A percentile compares a stretch with the other conserved stretches of the same genome.
phyloP scores from a whole-genome alignment of 1,139 yeast species.

The Yamadazyma mexicana region DNA sequence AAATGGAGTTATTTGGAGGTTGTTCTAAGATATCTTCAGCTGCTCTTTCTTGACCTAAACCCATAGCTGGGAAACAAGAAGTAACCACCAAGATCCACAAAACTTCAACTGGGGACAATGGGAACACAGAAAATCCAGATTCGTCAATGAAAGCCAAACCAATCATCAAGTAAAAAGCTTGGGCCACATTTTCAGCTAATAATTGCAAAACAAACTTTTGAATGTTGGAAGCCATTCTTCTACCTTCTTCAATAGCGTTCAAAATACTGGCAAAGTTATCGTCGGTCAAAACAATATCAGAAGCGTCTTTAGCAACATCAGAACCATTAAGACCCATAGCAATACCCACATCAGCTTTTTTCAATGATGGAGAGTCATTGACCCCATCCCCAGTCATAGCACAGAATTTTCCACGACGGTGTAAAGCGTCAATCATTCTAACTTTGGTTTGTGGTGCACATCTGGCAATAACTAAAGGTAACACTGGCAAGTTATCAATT shows the following conservation, averaged over 20 bases:
- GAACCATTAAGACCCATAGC: slow-evolving; percentile 87
- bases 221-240: slow-evolving; percentile 78
- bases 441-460: slow-evolving; percentile 88
- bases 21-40: slow-evolving; percentile 63
- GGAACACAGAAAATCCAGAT: slow-evolving; percentile 65
- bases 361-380: slow-evolving; percentile 79
- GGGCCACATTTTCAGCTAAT: slow-evolving; percentile 77
- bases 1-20: slow-evolving; percentile 66
- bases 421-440: slow-evolving; percentile 79
- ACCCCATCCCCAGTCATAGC: slow-evolving; percentile 93
- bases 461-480: slow-evolving; percentile 79
- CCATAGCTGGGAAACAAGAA: slow-evolving; percentile 85
- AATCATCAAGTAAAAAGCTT: slow-evolving; percentile 67
- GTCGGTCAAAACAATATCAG: slow-evolving; percentile 72
- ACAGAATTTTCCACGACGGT: slow-evolving; percentile 65
- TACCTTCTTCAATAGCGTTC: slow-evolving; percentile 79
- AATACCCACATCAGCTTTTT: slow-evolving; percentile 81
- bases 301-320: slow-evolving; percentile 80
- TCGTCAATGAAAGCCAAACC: slow-evolving; percentile 71
- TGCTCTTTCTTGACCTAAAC: slow-evolving; percentile 74
- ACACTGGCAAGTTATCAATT: slow-evolving; percentile 65
- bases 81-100: slow-evolving; percentile 79
- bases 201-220: slow-evolving; percentile 81
- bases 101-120: slow-evolving; percentile 77
- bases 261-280: slow-evolving; percentile 78